phyloP scores from a whole-genome alignment of 2,329 filamentous ascomycete species.

The Colletotrichum incanum region DNA sequence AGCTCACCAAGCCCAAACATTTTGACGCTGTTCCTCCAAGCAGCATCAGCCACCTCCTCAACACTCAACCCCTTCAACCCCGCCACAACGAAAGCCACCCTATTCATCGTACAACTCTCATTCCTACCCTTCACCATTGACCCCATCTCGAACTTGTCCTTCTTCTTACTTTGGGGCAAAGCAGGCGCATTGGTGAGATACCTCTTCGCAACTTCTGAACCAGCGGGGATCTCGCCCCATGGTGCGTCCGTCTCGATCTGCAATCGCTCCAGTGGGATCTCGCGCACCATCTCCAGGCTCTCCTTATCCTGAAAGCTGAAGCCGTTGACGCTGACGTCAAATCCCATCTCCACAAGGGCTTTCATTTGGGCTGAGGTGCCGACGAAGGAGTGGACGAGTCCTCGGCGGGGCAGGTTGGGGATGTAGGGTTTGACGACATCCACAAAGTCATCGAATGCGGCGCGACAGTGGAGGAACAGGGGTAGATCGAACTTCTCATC shows the following conservation, averaged over 20 bases:
- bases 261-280: conserved; percentile 57
- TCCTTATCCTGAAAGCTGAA: conserved; percentile 60
- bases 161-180: conserved; percentile 62
- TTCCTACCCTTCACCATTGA: conserved; percentile 67
- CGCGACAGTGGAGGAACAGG: conserved; percentile 59
- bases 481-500: conserved; percentile 53
- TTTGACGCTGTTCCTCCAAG: conserved; percentile 53
- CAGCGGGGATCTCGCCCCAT: conserved; percentile 60
- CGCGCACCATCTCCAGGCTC: conserved; percentile 59
- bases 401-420: conserved; percentile 52
- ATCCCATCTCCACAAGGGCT: conserved; percentile 53
- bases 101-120: conserved; percentile 64
- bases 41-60: conserved; percentile 59
- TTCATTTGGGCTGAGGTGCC: conserved; percentile 58
- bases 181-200: conserved; percentile 58
- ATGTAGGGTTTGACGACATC: conserved; percentile 58
- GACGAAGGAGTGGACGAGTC: conserved; percentile 59
- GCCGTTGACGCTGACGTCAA: conserved; percentile 65
- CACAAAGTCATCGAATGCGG: conserved; percentile 60
- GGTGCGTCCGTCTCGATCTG: conserved; percentile 66
- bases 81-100: conserved; percentile 64
- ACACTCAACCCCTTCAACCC: conserved; percentile 61
- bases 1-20: conserved; percentile 48
- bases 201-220: conserved; percentile 55
- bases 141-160: conserved; percentile 62